Evolutionary conservation across 495 filamentous ascomycete genomes (phyloP), one percentile per base, ranked within the genome.

Genomic region (Friedmanniomyces endolithicus): DNA sequence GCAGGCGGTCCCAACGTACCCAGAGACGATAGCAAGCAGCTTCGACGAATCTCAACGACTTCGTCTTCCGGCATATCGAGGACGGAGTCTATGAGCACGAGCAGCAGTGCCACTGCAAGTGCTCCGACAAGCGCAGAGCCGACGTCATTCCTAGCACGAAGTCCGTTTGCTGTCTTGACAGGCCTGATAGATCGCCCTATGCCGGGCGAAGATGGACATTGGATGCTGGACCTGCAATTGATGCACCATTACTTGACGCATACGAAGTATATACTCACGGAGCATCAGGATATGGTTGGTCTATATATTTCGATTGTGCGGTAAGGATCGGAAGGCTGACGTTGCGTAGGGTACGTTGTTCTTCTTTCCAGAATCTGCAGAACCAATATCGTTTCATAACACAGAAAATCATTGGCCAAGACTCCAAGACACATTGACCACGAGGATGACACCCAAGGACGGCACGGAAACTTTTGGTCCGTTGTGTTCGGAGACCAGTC

Each of bases 231-330:
- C 40, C 58, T 61, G 11, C 35, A 56, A 34, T 48, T 61, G 12
- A 61, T 61, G 58, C 58, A 61, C 39, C 58, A 61, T 39, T 61
- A 52, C 29, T 24, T 53, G 33, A 44, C 49, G 22, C 44, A 53
- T 33, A 57, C 54, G 2, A 39, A 35, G 17, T 40, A 48, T 27
- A 43, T 56, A 29, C 25, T 61, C 12, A 53, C 53, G 6, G 54
- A 61, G 29, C 48, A 48, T 29, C 19, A 34, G 11, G 49, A 57
- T 29, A 27, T 56, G 52, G 50, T 27, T 6, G 16, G 37, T 41
- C 2, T 16, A 41, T 4, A 19, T 6, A 41, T 41, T 4, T 41
- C 37, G 12, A 4, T 19, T 6, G 17, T 3, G 12, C 37, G 37
- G 33, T 14, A 41, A 41, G 14, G 37, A 41, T 14, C 16, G 37